phyloP scores from a whole-genome alignment of 129 eudicot species.

The Saussurea involucrata region DNA sequence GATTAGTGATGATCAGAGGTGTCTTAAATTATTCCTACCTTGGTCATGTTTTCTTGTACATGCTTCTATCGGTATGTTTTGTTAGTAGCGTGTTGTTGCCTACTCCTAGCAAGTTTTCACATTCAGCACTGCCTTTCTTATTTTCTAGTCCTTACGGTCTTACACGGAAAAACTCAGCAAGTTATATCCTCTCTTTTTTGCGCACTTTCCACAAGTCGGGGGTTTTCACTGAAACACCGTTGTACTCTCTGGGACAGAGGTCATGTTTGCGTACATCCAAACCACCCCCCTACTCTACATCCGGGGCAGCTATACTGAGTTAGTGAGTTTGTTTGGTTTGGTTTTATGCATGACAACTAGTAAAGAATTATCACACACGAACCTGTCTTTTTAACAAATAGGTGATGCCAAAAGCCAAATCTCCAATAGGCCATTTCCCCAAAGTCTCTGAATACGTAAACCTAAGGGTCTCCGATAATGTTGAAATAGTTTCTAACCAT shows the following conservation, averaged over 20 bases:
- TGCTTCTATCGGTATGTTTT: background rate
- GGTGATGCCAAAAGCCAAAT: conserved; percentile 95
- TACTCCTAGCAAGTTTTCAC: background rate
- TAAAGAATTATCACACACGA: background rate
- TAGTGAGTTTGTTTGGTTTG: background rate
- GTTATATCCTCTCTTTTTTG: background rate
- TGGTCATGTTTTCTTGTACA: background rate
- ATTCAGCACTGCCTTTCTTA: background rate
- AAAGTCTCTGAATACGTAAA: conserved; percentile 96
- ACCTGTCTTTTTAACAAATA: conserved; percentile 90
- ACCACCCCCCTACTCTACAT: background rate
- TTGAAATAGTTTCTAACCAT: conserved; percentile 96
- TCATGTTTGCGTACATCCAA: background rate
- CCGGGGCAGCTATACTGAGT: background rate
- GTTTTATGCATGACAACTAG: background rate
- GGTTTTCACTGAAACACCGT: background rate
- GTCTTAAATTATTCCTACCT: no score
- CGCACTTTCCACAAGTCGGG: background rate
- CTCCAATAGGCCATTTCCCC: conserved; percentile 99
- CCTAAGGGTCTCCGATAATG: conserved; percentile 89
- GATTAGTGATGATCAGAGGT: no score
- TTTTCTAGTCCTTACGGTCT: background rate
- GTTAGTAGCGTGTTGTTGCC: background rate
- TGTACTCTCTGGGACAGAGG: background rate
- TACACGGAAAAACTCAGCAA: background rate